A percentile compares a stretch with the other conserved stretches of the same genome.
These are phyloP conservation scores for Stagonosporopsis cucurbitacearum DNA, from an alignment of 2,329 filamentous ascomycete species.

Conservation along the genomic window DNA sequence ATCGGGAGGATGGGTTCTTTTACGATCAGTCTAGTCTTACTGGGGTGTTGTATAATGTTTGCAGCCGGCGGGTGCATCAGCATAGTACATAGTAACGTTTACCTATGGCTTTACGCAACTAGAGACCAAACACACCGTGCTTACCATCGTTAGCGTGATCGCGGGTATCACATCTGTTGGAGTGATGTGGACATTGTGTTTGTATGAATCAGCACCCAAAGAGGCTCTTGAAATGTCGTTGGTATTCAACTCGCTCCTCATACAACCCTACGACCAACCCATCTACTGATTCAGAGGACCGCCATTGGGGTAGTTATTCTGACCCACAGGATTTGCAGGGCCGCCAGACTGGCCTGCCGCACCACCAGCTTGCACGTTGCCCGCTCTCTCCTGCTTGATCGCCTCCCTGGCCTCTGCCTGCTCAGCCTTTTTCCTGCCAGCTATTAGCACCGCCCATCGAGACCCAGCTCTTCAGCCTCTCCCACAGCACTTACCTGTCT, in stretches of 20 bases:
- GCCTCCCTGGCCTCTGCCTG: conserved; percentile 52
- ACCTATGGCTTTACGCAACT: not conserved
- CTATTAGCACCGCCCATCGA: conserved; percentile 15
- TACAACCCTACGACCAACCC: not conserved
- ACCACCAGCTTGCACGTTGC: conserved; percentile 50
- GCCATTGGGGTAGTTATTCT: conserved; percentile 35
- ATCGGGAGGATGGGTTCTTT: conserved; percentile 11
- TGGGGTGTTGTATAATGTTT: not conserved
- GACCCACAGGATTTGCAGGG: conserved; percentile 48
- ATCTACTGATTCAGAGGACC: conserved; percentile 9
- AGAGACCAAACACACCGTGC: not conserved
- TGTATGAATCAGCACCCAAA: not conserved
- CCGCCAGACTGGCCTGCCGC: conserved; percentile 55
- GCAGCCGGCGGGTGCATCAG: not conserved
- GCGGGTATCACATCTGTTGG: not conserved
- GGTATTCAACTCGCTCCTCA: not conserved
- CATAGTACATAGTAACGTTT: not conserved
- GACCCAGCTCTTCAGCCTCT: not conserved
- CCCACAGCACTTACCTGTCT: conserved; percentile 43
- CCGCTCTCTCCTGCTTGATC: conserved; percentile 48
- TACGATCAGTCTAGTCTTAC: not conserved
- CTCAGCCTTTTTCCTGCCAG: conserved; percentile 56
- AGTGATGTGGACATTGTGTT: not conserved
- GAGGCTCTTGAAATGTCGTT: too few relatives aligned
- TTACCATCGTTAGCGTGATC: not conserved